These are phyloP conservation scores for Salix purpurea DNA, from an alignment of 345 rosid genomes.

Conservation along the genomic window DNA sequence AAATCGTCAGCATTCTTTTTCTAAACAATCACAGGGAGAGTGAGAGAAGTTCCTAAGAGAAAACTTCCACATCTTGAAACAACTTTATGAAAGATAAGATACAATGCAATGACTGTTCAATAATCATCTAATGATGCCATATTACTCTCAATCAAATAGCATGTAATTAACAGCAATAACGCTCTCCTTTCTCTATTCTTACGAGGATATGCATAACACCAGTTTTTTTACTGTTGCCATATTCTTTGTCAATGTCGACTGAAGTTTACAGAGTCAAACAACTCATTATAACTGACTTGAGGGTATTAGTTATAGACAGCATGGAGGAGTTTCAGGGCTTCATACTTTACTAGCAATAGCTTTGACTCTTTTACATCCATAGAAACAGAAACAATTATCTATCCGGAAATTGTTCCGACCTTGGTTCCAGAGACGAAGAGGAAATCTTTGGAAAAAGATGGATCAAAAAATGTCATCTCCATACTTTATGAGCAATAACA, in stretches of 20 bases:
- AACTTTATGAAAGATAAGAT: neutral
- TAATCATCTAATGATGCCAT: neutral
- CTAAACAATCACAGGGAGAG: neutral
- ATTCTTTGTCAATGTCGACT: neutral
- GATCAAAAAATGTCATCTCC: neutral
- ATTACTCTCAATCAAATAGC: neutral
- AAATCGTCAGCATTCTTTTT: neutral
- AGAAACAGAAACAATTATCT: neutral
- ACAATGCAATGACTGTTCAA: neutral
- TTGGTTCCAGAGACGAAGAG: no score
- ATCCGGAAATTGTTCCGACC: no score
- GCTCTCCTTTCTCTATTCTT: neutral
- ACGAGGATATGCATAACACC: no score
- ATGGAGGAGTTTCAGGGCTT: neutral
- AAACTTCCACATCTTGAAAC: neutral
- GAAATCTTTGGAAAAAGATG: no score
- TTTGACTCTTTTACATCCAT: neutral
- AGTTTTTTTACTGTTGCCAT: neutral
- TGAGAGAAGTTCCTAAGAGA: neutral
- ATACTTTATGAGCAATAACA: neutral
- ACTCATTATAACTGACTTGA: neutral
- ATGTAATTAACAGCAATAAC: neutral
- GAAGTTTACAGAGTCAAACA: neutral
- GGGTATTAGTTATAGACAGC: neutral
- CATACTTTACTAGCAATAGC: neutral